Base-by-base conservation (phyloP, 139 green algal genomes). In the Chlorella sorokiniana region DNA sequence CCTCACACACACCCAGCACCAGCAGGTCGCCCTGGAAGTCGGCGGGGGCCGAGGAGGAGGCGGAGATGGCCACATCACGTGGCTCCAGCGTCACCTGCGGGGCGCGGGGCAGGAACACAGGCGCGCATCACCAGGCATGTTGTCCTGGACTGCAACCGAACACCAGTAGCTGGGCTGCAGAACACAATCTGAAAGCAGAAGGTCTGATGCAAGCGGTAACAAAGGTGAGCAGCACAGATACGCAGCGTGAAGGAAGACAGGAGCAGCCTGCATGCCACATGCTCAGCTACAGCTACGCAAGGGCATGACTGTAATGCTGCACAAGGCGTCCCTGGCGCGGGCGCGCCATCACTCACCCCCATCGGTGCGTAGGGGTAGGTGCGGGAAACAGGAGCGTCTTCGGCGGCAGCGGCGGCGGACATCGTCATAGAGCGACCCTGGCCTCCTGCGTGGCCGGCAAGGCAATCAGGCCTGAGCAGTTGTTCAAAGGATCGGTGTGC, bases 1-100 rank as follows among this genome's bases (percentile, higher is more conserved):
- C 91, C 56, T 94, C 91, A 22, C 83, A 91, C 27, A 94, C 89
- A 9, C 88, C 94, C 37, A 97, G 41, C 59, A 92, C 87, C 42
- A 96, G 81, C 54, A 97, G 81, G 38, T 96, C 94, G 14, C 89
- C 92, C 14, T 29, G 6, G 56, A 65, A 65, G 56, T 6, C 22
- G 56, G 18, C n/a, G 16, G 56, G 56, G 6, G 9, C 10, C 35
- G 23, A 25, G 14, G 35, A 2, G 42, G 11, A 35, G 11, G 11
- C 16, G 22, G 23, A 25, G 42, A 81, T 44, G 7, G n/a, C n/a
- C n/a, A 41, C 6, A 31, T 70, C 67, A 33, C n/a, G 16, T 18
- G 84, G 79, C 22, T 79, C 70, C 44, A 88, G 59, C 0, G 84
- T 44, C 18, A 85, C 73, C 84, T 88, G 73, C 69, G 23, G 23